A percentile compares a stretch with the other conserved stretches of the same genome.
These are phyloP conservation scores for Dactylella cylindrospora DNA, from an alignment of 2,329 filamentous ascomycete species.

Conservation along the genomic window DNA sequence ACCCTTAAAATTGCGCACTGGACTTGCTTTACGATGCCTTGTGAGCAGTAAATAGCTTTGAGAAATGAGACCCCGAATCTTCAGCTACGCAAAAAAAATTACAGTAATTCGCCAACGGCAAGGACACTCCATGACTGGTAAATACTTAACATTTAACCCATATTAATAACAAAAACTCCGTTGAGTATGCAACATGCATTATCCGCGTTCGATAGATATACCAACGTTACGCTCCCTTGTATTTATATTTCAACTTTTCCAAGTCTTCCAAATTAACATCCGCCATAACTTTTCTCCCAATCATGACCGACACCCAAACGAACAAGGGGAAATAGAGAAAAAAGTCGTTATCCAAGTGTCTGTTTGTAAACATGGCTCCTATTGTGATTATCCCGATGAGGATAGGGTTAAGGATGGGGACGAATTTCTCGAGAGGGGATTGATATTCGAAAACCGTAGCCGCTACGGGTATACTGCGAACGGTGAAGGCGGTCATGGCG, in stretches of 20 bases:
- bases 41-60: too few species aligned
- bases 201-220: not conserved
- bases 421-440: conserved; percentile 25
- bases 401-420: conserved; percentile 33
- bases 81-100: too few species aligned
- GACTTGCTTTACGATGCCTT: too few species aligned
- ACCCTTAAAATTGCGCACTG: too few species aligned
- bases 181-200: too few species aligned
- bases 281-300: conserved; percentile 32
- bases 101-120: too few species aligned
- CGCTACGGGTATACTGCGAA: conserved; percentile 20
- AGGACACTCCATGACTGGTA: too few species aligned
- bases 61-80: too few species aligned
- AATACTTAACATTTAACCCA: too few species aligned
- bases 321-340: conserved; percentile 25
- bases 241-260: conserved; percentile 43
- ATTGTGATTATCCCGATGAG: conserved; percentile 32
- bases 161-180: too few species aligned
- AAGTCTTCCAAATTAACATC: conserved; percentile 27
- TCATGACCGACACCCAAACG: conserved; percentile 14
- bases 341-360: conserved; percentile 25
- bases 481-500: conserved; percentile 34
- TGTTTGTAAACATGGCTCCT: conserved; percentile 18
- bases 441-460: conserved; percentile 20
- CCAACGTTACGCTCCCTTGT: conserved; percentile 33